Evolutionary conservation across 345 rosid genomes (phyloP).

Genomic region (Geranium brycei): DNA sequence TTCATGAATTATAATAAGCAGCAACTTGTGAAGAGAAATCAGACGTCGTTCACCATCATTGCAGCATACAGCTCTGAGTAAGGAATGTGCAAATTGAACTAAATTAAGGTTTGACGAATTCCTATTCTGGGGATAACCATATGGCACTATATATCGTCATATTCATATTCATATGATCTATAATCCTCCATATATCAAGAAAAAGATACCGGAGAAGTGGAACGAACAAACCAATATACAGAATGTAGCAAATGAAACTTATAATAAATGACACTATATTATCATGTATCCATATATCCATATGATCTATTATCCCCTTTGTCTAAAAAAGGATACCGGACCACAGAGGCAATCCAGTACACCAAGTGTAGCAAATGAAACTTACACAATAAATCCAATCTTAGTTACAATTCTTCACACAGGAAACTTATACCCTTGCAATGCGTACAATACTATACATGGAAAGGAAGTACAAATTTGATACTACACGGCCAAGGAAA

Average conservation of each 20-base stretch:
- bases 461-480: background rate
- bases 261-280: too few species aligned
- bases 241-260: too few species aligned
- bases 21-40: background rate
- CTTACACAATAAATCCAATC: too few species aligned
- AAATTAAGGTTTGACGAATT: background rate
- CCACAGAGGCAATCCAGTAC: background rate
- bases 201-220: too few species aligned
- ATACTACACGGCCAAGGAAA: background rate
- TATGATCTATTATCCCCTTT: too few species aligned
- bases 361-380: background rate
- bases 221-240: too few species aligned
- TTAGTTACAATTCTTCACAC: background rate
- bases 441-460: too few species aligned
- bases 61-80: background rate
- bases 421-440: background rate
- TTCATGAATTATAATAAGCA: background rate
- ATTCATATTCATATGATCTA: too few species aligned
- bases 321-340: background rate
- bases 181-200: too few species aligned
- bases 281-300: too few species aligned
- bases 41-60: background rate
- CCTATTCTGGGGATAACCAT: background rate
- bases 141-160: background rate
- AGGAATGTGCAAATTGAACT: background rate